Conservation (phyloP, 257 asterid species). For the Solanum appendiculatum region DNA sequence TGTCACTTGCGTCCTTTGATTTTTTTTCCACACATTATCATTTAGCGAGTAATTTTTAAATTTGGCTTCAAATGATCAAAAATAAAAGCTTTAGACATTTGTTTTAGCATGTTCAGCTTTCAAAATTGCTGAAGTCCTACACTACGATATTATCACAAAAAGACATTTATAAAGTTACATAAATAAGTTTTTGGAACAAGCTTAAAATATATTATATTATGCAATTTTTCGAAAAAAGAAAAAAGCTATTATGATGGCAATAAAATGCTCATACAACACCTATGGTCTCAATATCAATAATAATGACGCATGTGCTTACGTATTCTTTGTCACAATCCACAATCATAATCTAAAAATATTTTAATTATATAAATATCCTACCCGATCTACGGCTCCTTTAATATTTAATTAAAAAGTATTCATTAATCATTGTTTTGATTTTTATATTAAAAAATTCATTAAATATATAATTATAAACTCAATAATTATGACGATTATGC, state of each 20-base stretch:
- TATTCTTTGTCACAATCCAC: background rate
- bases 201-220: background rate
- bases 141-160: too few relatives aligned
- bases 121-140: background rate
- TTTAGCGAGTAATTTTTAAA: too few relatives aligned
- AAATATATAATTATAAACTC: too few relatives aligned
- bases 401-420: background rate
- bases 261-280: background rate
- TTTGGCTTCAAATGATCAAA: too few relatives aligned
- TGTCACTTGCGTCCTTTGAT: background rate
- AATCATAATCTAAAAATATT: background rate
- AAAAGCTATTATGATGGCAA: background rate
- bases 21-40: too few relatives aligned
- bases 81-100: background rate
- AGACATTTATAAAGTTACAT: background rate
- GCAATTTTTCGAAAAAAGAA: background rate
- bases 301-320: background rate
- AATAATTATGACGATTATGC: background rate
- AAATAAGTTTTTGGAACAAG: too few relatives aligned
- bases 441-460: too few relatives aligned
- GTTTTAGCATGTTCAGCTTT: background rate
- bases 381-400: background rate
- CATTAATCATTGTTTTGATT: fast-evolving
- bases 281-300: background rate
- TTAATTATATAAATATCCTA: too few relatives aligned